These are phyloP conservation scores for Colletotrichum sidae DNA, from an alignment of 2,329 filamentous ascomycete species.

Conservation along the genomic window DNA sequence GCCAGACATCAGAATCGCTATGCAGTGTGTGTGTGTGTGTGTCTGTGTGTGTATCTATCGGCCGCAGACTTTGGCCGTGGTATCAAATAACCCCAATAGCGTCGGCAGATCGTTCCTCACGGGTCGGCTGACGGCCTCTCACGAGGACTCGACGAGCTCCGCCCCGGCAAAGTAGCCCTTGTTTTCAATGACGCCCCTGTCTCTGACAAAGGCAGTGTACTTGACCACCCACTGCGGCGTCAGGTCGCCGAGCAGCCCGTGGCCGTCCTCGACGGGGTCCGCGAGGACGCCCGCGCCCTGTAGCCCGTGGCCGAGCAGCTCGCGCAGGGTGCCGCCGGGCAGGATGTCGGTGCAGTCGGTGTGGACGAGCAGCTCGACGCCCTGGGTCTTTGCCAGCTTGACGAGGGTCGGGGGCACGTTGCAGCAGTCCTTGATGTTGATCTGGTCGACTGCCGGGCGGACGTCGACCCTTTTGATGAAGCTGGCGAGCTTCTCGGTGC, in stretches of 20 bases:
- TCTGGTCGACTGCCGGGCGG: conserved; percentile 88
- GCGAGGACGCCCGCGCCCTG: conserved; percentile 82
- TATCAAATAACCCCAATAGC: conserved; percentile 33
- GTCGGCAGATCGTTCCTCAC: neutral
- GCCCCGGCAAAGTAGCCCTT: conserved; percentile 97
- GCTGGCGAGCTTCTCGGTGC: conserved; percentile 81
- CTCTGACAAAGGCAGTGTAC: conserved; percentile 92
- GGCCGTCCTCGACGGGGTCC: conserved; percentile 60
- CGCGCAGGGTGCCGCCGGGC: conserved; percentile 84
- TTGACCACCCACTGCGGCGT: conserved; percentile 95
- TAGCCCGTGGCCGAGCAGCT: conserved; percentile 80
- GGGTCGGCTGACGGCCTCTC: neutral
- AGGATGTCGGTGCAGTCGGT: conserved; percentile 94
- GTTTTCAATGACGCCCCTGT: conserved; percentile 95
- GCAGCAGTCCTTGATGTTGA: conserved; percentile 96
- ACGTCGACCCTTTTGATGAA: conserved; percentile 80
- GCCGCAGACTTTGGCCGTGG: conserved; percentile 26
- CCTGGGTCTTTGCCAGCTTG: conserved; percentile 82
- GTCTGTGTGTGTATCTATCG: conserved; percentile 12
- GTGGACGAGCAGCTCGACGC: conserved; percentile 91
- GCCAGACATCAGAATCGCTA: conserved; percentile 36
- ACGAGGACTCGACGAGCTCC: conserved; percentile 63
- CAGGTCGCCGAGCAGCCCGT: conserved; percentile 80
- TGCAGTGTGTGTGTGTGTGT: conserved; percentile 14
- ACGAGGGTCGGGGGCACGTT: conserved; percentile 91